Base-by-base conservation (phyloP, 371 early-diverging fungal species). In the Basidiobolus meristosporus region DNA sequence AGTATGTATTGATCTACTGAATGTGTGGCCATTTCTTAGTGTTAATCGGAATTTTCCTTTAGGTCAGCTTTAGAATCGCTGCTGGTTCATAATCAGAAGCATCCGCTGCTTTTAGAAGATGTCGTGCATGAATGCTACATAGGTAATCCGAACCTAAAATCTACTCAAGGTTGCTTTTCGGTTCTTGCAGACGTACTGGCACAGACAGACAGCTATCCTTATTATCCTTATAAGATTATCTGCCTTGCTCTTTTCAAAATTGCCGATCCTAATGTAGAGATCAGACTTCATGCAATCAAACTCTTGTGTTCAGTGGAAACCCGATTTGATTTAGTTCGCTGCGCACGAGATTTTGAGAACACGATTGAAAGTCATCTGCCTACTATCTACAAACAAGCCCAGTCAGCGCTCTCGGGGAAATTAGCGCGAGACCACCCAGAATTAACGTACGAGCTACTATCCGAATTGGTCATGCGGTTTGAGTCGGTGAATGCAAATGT, bases 311-410 rank as follows among this genome's bases (percentile, higher is more conserved):
- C 71, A 9, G 53, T 88, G 19, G 84, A 88, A 47, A 58, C 65
- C 20, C 67, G 79, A 1, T 65, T 70, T 14, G 70, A 67, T 45
- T 65, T 57, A 0, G 78, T 77, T 39, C 60, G 62, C 0, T 74
- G 79, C 33, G 64, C 73, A 11, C 63, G 67, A 12, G 70, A 68
- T 32, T 70, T 73, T 28, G 78, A 78, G 41, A 65, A 73, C 42
- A 76, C 84, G 2, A 77, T 78, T 9, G 65, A 74, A 10, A 82
- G 82, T 51, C 72, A 76, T 14, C 50, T 89, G 17, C 78, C 90
- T 0, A 70, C 79, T 14, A 72, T 87, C 39, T 91, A 77, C 58
- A 82, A 77, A 44, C 78, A 73, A 50, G 82, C 80, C 3, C 90
- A 75, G 50, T 63, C 64, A 19, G 54, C 57, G 32, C 46, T 85